A percentile compares a stretch with the other conserved stretches of the same genome.
These are phyloP conservation scores for Pouteria campechiana DNA, from an alignment of 179 eudicot genomes.

Conservation along the genomic window DNA sequence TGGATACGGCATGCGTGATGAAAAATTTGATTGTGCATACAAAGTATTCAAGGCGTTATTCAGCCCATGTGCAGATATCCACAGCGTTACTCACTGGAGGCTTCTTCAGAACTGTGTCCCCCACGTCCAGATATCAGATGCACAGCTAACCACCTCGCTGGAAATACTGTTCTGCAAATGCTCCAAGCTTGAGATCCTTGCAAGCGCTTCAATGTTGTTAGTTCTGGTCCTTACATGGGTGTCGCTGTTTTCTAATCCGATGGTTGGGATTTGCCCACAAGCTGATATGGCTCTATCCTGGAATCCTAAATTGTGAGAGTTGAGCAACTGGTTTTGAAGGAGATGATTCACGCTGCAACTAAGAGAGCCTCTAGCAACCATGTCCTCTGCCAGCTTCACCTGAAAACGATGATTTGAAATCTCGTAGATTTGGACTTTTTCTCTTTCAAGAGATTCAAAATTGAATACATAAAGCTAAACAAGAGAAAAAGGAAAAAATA, in stretches of 20 bases:
- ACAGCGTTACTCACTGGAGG: no score
- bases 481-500: neutral
- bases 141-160: slow-evolving; percentile 24
- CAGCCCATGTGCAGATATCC: no score
- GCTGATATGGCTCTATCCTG: slow-evolving; percentile 13
- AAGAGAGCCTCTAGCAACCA: slow-evolving; percentile 63
- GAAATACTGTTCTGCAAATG: slow-evolving; percentile 18
- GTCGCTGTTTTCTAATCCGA: slow-evolving; percentile 11
- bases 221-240: slow-evolving; percentile 8
- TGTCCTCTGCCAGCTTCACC: slow-evolving; percentile 82
- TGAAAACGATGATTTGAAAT: slow-evolving; percentile 13
- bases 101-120: no score
- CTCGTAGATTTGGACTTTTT: no score
- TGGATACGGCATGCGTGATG: no score
- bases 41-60: no score
- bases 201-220: slow-evolving; percentile 7
- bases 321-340: slow-evolving; percentile 36
- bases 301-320: slow-evolving; percentile 22
- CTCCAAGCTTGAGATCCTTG: slow-evolving; percentile 3
- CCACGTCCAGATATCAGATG: slow-evolving; percentile 34
- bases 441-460: no score
- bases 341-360: slow-evolving; percentile 43
- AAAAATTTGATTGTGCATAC: no score
- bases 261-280: slow-evolving; percentile 11
- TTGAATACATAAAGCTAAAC: no score